These are phyloP conservation scores for Nakataea oryzae DNA, from an alignment of 2,329 filamentous ascomycete species.

Conservation along the genomic window DNA sequence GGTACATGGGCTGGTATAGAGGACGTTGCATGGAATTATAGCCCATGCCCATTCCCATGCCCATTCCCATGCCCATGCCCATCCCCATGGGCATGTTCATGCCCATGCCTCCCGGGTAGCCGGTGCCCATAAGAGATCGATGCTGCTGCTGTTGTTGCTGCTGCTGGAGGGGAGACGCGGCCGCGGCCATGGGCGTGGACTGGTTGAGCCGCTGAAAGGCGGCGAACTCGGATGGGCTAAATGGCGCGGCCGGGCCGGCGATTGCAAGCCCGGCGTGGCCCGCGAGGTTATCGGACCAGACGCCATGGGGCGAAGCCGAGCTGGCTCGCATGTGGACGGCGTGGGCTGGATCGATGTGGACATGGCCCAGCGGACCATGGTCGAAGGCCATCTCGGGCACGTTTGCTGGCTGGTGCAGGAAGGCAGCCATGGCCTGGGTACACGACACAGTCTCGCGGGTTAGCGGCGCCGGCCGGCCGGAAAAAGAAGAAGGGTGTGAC, in stretches of 20 bases:
- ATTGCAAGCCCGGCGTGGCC: constrained; percentile 41
- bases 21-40: constrained; percentile 41
- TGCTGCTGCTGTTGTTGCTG: constrained; percentile 32
- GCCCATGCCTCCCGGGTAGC: constrained; percentile 25
- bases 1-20: constrained; percentile 34
- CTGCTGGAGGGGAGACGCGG: not conserved
- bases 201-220: constrained; percentile 69
- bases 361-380: constrained; percentile 26
- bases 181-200: constrained; percentile 43
- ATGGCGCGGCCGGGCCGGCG: constrained; percentile 31
- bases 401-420: constrained; percentile 67
- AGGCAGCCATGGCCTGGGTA: constrained; percentile 79
- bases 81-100: constrained; percentile 34
- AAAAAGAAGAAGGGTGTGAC: not conserved
- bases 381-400: constrained; percentile 44
- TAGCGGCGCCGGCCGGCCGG: not conserved
- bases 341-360: constrained; percentile 36
- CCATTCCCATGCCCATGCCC: constrained; percentile 36
- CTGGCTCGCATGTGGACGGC: constrained; percentile 40
- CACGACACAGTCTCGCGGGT: not conserved
- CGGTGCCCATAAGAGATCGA: constrained; percentile 49
- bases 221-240: constrained; percentile 77
- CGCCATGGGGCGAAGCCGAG: constrained; percentile 29
- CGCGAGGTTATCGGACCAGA: constrained; percentile 42
- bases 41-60: constrained; percentile 32